phyloP scores from a whole-genome alignment of 306 rosid genomes.

The Quercus variabilis region DNA sequence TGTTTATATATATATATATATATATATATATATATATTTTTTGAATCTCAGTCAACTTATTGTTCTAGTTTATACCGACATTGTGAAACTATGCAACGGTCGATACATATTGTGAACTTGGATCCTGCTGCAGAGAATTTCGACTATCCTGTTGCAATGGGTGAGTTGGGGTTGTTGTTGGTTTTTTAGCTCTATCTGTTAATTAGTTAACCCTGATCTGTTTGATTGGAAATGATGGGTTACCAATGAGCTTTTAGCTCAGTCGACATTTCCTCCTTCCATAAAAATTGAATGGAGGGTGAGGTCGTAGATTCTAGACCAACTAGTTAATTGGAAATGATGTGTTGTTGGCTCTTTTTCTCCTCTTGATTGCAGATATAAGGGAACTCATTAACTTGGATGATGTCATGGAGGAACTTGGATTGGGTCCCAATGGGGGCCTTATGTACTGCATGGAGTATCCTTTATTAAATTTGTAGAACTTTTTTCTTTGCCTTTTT shows the following conservation, averaged over 20 bases:
- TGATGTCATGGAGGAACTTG: conserved; percentile 97
- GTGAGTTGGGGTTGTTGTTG: conserved; percentile 31
- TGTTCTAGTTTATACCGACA: conserved; percentile 78
- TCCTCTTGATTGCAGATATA: conserved; percentile 54
- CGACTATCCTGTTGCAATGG: conserved; percentile 92
- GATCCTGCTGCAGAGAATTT: conserved; percentile 98
- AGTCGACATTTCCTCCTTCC: no score
- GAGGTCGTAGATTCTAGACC: no score
- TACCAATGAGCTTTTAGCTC: no score
- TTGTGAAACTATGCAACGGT: conserved; percentile 47
- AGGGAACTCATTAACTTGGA: conserved; percentile 88
- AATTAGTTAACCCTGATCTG: neutral
- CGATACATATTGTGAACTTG: conserved; percentile 63
- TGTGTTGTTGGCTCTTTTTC: no score
- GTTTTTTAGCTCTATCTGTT: neutral
- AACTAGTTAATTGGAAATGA: no score
- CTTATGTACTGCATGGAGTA: conserved; percentile 99
- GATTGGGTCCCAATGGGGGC: conserved; percentile 94
- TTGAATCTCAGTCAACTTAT: conserved; percentile 59
- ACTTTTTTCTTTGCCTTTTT: neutral
- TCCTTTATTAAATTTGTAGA: conserved; percentile 44
- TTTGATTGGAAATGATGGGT: no score
- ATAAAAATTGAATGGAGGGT: no score
- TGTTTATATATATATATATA: no score
- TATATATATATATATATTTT: neutral